These are phyloP conservation scores for Cutaneotrichosporon dermatis DNA, from an alignment of 1,284 basidiomycete genomes.

Conservation along the genomic window DNA sequence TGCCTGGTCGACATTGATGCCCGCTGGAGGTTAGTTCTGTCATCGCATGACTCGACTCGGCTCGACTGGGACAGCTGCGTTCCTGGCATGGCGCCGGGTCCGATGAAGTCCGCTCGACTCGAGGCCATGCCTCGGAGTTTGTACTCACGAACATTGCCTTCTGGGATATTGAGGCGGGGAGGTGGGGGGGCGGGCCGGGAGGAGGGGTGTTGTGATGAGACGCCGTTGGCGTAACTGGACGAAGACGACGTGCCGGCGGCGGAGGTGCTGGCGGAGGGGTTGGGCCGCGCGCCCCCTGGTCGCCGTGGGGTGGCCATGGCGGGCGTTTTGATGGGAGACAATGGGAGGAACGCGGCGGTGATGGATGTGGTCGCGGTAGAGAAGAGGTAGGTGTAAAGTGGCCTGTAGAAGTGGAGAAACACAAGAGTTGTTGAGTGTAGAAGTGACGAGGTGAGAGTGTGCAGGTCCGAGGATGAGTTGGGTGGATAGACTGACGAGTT, in stretches of 20 bases:
- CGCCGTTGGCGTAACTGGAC: background rate
- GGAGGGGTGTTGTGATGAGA: slow-evolving; percentile 1
- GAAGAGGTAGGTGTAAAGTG: too few species aligned
- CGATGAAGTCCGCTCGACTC: too few species aligned
- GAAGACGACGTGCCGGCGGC: background rate
- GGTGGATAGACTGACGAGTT: too few species aligned
- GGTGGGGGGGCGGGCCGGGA: slow-evolving; percentile 9
- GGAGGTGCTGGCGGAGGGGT: slow-evolving; percentile 4
- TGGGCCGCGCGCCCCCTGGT: slow-evolving; percentile 20
- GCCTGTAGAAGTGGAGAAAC: too few species aligned
- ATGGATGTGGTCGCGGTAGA: too few species aligned
- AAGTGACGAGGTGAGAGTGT: too few species aligned
- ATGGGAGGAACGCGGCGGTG: too few species aligned
- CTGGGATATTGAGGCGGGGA: slow-evolving; percentile 40
- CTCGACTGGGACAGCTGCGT: too few species aligned
- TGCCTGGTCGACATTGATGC: slow-evolving; percentile 44
- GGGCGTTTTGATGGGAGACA: background rate
- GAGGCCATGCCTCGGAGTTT: background rate
- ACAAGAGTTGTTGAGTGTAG: too few species aligned
- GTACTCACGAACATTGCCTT: slow-evolving; percentile 48
- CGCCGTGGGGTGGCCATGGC: slow-evolving; percentile 13
- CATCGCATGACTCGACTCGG: too few species aligned
- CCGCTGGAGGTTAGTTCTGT: slow-evolving; percentile 25
- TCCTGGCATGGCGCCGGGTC: too few species aligned
- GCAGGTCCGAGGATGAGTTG: too few species aligned